A percentile compares a stretch with the other conserved stretches of the same genome.
These are phyloP conservation scores for Syzygium grande DNA, from an alignment of 345 rosid species.

Conservation along the genomic window DNA sequence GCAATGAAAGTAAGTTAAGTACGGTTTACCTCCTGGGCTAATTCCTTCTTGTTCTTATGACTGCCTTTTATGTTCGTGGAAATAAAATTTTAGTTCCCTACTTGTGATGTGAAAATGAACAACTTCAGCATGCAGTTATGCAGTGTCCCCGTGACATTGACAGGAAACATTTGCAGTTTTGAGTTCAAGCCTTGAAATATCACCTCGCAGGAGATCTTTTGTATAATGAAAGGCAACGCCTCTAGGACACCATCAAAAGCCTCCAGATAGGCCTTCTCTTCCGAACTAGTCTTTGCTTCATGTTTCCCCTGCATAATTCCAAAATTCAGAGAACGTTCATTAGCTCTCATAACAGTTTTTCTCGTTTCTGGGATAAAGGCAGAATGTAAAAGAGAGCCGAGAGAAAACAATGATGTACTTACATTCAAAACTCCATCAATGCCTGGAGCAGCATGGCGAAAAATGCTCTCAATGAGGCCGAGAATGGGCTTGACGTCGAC, in stretches of 20 bases:
- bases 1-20: background rate
- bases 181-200: background rate
- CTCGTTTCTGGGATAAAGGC: background rate
- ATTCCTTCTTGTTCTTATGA: background rate
- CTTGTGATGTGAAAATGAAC: background rate
- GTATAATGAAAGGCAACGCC: conserved; percentile 17
- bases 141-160: background rate
- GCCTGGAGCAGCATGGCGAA: conserved; percentile 23
- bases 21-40: background rate
- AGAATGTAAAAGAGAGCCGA: background rate
- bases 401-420: background rate
- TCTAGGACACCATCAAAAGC: conserved; percentile 21
- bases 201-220: conserved; percentile 41
- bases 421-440: conserved; percentile 22
- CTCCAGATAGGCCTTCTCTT: conserved; percentile 6
- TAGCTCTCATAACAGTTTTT: background rate
- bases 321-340: background rate
- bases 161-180: background rate
- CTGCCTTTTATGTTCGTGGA: background rate
- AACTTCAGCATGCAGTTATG: background rate
- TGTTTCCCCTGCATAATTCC: conserved; percentile 9
- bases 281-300: conserved; percentile 1
- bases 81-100: background rate
- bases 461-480: conserved; percentile 19
- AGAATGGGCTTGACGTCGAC: conserved; percentile 29